A percentile compares a stretch with the other conserved stretches of the same genome.
phyloP scores from a whole-genome alignment of 2,329 filamentous ascomycete species.

The Emergomyces pasteurianus region DNA sequence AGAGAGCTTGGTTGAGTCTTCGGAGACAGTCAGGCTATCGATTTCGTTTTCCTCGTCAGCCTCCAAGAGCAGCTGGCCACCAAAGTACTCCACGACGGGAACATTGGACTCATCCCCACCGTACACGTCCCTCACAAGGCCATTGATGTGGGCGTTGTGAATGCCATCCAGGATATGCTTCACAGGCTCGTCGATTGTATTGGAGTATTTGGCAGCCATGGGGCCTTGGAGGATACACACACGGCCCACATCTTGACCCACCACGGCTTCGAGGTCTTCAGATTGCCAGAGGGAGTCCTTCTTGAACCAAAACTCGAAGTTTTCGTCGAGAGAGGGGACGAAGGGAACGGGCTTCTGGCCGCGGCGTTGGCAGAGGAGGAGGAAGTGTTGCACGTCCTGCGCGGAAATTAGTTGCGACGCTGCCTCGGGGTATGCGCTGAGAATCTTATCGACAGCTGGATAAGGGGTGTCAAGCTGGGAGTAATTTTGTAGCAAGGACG shows the following conservation, averaged over 20 bases:
- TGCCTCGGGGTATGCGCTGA: constrained; percentile 74
- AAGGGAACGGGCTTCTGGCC: constrained; percentile 96
- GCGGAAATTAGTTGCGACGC: constrained; percentile 90
- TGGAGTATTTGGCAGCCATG: constrained; percentile 83
- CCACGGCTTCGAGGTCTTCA: constrained; percentile 90
- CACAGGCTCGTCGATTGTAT: constrained; percentile 79
- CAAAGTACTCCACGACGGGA: constrained; percentile 87
- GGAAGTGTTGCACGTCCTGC: constrained; percentile 94
- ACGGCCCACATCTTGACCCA: constrained; percentile 87
- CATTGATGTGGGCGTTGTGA: constrained; percentile 75
- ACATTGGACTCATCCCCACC: constrained; percentile 59
- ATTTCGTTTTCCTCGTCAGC: constrained; percentile 61
- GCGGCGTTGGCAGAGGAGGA: constrained; percentile 80
- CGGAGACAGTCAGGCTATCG: constrained; percentile 73
- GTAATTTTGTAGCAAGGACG: constrained; percentile 81
- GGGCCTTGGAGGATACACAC: constrained; percentile 95
- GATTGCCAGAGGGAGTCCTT: constrained; percentile 99
- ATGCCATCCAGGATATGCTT: constrained; percentile 89
- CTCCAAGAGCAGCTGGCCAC: constrained; percentile 65
- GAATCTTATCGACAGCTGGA: constrained; percentile 61
- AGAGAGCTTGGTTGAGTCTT: constrained; percentile 66
- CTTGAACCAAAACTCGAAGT: constrained; percentile 99
- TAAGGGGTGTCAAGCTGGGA: constrained; percentile 77
- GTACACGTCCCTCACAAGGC: constrained; percentile 70
- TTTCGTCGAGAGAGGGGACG: constrained; percentile 87